phyloP scores from a whole-genome alignment of 768 basidiomycete species.

The Mycena olivaceomarginata region DNA sequence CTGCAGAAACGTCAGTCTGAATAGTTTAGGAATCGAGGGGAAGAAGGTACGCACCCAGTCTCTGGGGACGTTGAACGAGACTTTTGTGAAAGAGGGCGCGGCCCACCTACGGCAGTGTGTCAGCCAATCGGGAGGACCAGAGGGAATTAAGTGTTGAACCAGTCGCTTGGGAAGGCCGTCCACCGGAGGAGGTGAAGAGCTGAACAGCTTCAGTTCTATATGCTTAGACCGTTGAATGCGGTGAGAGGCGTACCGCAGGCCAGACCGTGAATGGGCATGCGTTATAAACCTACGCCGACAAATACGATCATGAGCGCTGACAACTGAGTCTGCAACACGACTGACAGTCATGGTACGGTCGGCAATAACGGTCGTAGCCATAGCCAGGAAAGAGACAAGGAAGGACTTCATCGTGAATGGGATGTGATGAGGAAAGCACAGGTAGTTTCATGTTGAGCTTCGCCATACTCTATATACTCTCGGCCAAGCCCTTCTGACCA shows the following conservation, averaged over 20 bases:
- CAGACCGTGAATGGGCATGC: slow-evolving; percentile 31
- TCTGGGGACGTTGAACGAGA: slow-evolving; percentile 14
- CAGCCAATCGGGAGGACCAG: slow-evolving; percentile 20
- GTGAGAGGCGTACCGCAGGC: slow-evolving; percentile 23
- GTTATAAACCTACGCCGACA: slow-evolving; percentile 33
- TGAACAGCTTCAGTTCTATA: slow-evolving; percentile 17
- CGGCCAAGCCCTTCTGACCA: background rate
- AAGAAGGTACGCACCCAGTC: slow-evolving; percentile 25
- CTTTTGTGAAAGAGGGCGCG: slow-evolving; percentile 15
- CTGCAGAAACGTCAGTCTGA: slow-evolving; percentile 11
- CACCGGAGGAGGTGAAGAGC: slow-evolving; percentile 38
- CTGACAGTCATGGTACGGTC: slow-evolving; percentile 31
- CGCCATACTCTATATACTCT: slow-evolving; percentile 23
- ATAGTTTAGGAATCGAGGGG: background rate
- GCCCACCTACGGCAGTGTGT: slow-evolving; percentile 15
- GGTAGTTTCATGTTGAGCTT: slow-evolving; percentile 24
- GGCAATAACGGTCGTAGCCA: slow-evolving; percentile 21
- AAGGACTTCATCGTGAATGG: slow-evolving; percentile 29
- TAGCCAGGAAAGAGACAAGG: slow-evolving; percentile 20
- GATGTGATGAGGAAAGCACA: slow-evolving; percentile 22
- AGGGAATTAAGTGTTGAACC: slow-evolving; percentile 23
- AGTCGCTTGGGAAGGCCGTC: slow-evolving; percentile 34
- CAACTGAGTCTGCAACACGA: slow-evolving; percentile 18
- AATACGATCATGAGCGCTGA: slow-evolving; percentile 13
- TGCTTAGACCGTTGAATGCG: slow-evolving; percentile 16